phyloP scores from a whole-genome alignment of 805 yeast species.

The Jamesozyma spencerorum region DNA sequence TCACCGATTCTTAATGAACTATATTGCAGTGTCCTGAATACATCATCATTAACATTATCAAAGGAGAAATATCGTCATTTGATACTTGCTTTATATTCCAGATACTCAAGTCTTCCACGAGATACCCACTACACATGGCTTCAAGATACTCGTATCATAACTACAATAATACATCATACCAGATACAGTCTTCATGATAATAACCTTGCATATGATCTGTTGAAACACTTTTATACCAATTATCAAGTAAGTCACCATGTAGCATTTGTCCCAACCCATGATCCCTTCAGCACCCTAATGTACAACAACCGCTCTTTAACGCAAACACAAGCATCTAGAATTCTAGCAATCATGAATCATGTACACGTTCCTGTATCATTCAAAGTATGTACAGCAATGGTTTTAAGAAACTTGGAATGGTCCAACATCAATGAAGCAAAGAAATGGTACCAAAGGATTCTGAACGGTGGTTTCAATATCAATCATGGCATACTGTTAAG shows the following conservation, averaged over 20 bases:
- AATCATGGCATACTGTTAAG: slow-evolving; percentile 15
- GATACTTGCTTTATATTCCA: slow-evolving; percentile 13
- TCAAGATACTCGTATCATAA: no score
- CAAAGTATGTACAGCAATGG: slow-evolving; percentile 21
- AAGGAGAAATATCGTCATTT: slow-evolving; percentile 10
- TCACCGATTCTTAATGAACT: slow-evolving; percentile 21
- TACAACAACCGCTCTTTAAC: slow-evolving; percentile 15
- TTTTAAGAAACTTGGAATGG: slow-evolving; percentile 12
- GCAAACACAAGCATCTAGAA: slow-evolving; percentile 10
- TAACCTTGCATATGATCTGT: slow-evolving; percentile 18
- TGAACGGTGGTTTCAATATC: slow-evolving; percentile 17
- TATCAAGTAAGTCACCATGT: slow-evolving; percentile 5
- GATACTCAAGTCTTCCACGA: background rate
- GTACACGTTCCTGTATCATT: slow-evolving; percentile 17
- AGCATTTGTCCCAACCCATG: slow-evolving; percentile 7
- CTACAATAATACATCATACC: no score
- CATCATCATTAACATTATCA: slow-evolving; percentile 7
- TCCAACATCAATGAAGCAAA: slow-evolving; percentile 17
- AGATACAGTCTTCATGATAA: slow-evolving; percentile 6
- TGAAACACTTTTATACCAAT: slow-evolving; percentile 17
- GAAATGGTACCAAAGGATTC: slow-evolving; percentile 22
- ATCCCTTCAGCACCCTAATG: slow-evolving; percentile 22
- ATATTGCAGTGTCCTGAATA: slow-evolving; percentile 16
- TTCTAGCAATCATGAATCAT: slow-evolving; percentile 20
- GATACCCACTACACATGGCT: no score